These are phyloP conservation scores for Mucor racemosus DNA, from an alignment of 371 early-diverging fungal genomes.

Conservation along the genomic window DNA sequence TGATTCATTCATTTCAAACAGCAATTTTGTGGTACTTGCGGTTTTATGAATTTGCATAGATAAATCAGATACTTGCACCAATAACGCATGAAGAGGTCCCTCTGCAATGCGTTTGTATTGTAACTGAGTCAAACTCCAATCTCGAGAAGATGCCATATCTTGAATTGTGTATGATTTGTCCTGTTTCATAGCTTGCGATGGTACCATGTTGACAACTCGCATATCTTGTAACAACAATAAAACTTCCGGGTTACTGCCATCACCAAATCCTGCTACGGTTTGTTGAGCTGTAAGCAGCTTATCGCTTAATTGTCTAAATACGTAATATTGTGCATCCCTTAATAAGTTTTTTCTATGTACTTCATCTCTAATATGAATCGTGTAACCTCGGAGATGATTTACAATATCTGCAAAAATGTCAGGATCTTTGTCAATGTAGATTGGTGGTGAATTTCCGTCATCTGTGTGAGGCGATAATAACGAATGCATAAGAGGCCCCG, in stretches of 20 bases:
- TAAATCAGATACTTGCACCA: conserved; percentile 47
- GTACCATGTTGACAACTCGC: conserved; percentile 35
- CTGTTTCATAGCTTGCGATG: conserved; percentile 18
- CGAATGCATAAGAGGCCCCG: conserved; percentile 46
- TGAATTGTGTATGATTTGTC: not conserved
- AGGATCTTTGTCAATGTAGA: conserved; percentile 64
- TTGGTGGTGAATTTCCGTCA: conserved; percentile 36
- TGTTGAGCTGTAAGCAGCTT: conserved; percentile 51
- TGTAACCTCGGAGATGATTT: conserved; percentile 65
- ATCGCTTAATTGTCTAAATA: conserved; percentile 54
- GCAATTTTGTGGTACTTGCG: conserved; percentile 9
- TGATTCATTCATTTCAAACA: conserved; percentile 25
- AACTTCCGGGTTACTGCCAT: conserved; percentile 38
- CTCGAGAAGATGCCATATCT: conserved; percentile 6
- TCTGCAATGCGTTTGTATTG: conserved; percentile 44
- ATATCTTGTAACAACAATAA: conserved; percentile 49
- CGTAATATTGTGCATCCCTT: conserved; percentile 67
- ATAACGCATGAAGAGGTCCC: conserved; percentile 36
- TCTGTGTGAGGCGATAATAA: conserved; percentile 31
- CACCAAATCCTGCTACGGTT: conserved; percentile 53
- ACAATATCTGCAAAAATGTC: conserved; percentile 66
- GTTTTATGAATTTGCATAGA: conserved; percentile 29
- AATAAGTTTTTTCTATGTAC: conserved; percentile 65
- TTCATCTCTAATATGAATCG: conserved; percentile 61
- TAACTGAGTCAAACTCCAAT: conserved; percentile 32